phyloP scores from a whole-genome alignment of 495 filamentous ascomycete species.

The Hamigera avellanea region DNA sequence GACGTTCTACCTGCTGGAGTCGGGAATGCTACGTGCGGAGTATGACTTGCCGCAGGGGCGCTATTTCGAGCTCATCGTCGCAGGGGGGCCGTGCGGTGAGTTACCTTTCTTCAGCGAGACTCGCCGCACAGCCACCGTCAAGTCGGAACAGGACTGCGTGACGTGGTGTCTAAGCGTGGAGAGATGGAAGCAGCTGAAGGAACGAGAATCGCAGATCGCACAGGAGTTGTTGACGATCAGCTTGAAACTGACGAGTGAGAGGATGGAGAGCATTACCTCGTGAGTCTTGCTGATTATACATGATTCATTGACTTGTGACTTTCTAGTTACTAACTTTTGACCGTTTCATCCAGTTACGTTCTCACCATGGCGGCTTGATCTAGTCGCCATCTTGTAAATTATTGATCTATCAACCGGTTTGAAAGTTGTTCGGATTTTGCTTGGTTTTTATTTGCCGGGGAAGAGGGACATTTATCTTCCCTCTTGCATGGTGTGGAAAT shows the following conservation, averaged over 20 bases:
- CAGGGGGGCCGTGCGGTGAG: conserved; percentile 91
- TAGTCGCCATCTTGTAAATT: too few relatives aligned
- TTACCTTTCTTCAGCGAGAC: conserved; percentile 92
- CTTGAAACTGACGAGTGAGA: conserved; percentile 78
- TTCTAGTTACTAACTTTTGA: too few relatives aligned
- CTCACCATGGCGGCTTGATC: conserved; percentile 26
- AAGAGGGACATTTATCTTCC: not conserved
- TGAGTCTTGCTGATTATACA: conserved; percentile 26
- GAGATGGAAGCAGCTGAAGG: conserved; percentile 60
- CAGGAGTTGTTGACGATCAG: conserved; percentile 73
- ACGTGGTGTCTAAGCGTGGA: conserved; percentile 66
- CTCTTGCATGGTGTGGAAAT: not conserved
- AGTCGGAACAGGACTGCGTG: conserved; percentile 68
- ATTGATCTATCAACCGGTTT: not conserved
- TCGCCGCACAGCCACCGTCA: conserved; percentile 71
- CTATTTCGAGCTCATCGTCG: conserved; percentile 84
- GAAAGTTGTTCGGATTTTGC: too few relatives aligned
- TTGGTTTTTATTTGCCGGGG: too few relatives aligned
- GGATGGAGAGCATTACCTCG: conserved; percentile 82
- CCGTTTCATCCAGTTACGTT: conserved; percentile 22
- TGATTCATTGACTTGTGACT: not conserved
- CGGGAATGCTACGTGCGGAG: conserved; percentile 76
- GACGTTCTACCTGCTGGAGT: conserved; percentile 86
- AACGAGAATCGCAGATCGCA: conserved; percentile 60
- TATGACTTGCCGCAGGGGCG: conserved; percentile 83